Evolutionary conservation across 257 asterid genomes (phyloP).

Genomic region (Solanum appendiculatum): DNA sequence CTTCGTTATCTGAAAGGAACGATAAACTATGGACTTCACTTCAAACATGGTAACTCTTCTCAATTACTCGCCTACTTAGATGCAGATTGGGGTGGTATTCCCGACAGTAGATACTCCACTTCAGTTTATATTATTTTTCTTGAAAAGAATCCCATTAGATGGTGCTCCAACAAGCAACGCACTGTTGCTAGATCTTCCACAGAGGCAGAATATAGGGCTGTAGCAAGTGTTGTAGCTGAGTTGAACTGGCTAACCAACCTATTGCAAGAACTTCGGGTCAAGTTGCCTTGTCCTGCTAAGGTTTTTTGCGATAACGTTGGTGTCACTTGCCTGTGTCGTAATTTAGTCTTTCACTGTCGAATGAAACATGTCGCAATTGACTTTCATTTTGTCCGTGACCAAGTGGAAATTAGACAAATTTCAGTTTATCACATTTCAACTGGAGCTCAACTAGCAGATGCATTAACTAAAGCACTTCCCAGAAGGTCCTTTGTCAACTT

Average conservation of each 20-base stretch:
- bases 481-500: too few relatives aligned
- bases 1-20: not conserved
- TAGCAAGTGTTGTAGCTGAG: not conserved
- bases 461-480: too few relatives aligned
- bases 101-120: not conserved
- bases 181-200: not conserved
- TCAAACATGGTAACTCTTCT: not conserved
- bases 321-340: too few relatives aligned
- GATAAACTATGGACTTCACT: not conserved
- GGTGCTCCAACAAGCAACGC: not conserved
- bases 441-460: too few relatives aligned
- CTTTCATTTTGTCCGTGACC: too few relatives aligned
- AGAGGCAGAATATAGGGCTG: not conserved
- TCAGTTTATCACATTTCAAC: not conserved
- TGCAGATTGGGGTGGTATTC: not conserved
- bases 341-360: too few relatives aligned
- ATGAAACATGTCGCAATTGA: too few relatives aligned
- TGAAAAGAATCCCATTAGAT: too few relatives aligned
- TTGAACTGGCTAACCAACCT: not conserved
- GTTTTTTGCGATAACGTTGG: too few relatives aligned
- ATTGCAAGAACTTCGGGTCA: not conserved
- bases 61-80: not conserved
- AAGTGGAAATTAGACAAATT: too few relatives aligned
- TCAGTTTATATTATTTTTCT: too few relatives aligned
- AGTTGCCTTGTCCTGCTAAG: too few relatives aligned